phyloP scores from a whole-genome alignment of 2,329 filamentous ascomycete genomes.

The Calonectria leucothoes region DNA sequence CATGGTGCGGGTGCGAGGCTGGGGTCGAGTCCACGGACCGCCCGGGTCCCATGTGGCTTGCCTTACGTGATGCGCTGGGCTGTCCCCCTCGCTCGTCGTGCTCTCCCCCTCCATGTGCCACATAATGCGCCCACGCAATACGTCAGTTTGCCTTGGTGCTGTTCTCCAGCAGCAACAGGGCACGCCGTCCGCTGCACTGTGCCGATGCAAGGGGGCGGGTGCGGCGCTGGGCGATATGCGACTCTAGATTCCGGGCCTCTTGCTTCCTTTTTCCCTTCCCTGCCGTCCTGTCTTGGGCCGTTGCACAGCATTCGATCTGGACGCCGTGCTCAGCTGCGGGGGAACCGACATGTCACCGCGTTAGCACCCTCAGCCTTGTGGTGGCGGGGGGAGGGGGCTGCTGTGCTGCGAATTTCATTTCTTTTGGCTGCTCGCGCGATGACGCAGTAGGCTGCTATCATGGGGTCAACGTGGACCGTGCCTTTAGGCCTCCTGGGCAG shows the following conservation, averaged over 20 bases:
- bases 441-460: constrained; percentile 22
- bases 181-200: neutral
- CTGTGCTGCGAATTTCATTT: constrained; percentile 9
- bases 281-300: neutral
- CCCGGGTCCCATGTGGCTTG: constrained; percentile 14
- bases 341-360: neutral
- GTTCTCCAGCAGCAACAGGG: neutral
- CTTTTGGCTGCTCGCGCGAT: constrained; percentile 8
- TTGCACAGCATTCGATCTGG: neutral
- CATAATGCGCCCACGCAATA: constrained; percentile 2
- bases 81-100: neutral
- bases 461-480: constrained; percentile 21
- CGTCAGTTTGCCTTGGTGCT: neutral
- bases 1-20: neutral
- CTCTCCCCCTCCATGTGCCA: neutral
- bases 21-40: constrained; percentile 1
- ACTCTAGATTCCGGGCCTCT: neutral
- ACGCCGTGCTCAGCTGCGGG: neutral
- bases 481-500: constrained; percentile 11
- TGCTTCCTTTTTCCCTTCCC: neutral
- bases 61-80: constrained; percentile 14
- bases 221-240: neutral
- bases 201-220: constrained; percentile 19
- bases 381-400: neutral
- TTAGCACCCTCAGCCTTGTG: neutral